Conservation (phyloP, 2,329 filamentous ascomycete genomes). For the Aspergillus sp. region DNA sequence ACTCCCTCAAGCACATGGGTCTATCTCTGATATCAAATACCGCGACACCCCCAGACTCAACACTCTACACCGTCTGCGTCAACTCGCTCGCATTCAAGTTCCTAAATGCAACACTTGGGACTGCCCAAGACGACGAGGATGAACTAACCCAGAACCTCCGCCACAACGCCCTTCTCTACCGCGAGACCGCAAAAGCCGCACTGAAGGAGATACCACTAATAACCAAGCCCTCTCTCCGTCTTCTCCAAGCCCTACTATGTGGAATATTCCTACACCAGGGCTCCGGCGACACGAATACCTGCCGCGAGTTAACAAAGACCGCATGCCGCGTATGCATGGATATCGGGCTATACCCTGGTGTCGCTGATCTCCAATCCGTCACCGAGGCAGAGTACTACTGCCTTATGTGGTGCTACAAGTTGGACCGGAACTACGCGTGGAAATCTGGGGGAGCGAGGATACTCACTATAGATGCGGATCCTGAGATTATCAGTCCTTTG, state of each 20-base stretch:
- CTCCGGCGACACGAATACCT: slow-evolving; percentile 18
- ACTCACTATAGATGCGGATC: not conserved
- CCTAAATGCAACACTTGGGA: slow-evolving; percentile 12
- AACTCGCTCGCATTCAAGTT: slow-evolving; percentile 23
- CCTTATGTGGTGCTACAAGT: slow-evolving; percentile 23
- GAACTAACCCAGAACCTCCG: slow-evolving; percentile 10
- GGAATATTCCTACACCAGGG: slow-evolving; percentile 24
- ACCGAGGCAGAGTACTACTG: slow-evolving; percentile 23
- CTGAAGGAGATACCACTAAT: slow-evolving; percentile 18
- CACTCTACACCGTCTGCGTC: slow-evolving; percentile 22
- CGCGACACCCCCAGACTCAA: slow-evolving; percentile 4
- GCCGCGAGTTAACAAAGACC: slow-evolving; percentile 19
- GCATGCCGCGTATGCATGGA: slow-evolving; percentile 22
- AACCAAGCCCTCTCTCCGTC: slow-evolving; percentile 6
- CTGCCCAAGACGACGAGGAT: not conserved
- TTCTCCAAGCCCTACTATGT: slow-evolving; percentile 19
- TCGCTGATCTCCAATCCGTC: not conserved
- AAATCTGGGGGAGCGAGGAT: slow-evolving; percentile 14
- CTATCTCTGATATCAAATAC: slow-evolving; percentile 14
- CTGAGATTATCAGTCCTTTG: slow-evolving; percentile 4
- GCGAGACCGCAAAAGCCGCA: slow-evolving; percentile 13
- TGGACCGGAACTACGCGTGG: slow-evolving; percentile 24
- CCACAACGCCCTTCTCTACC: slow-evolving; percentile 7
- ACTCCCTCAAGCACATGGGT: slow-evolving; percentile 21
- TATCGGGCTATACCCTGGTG: slow-evolving; percentile 9